Conservation (phyloP, 192 early-diverging fungal genomes). For the Coemansia sp. region DNA sequence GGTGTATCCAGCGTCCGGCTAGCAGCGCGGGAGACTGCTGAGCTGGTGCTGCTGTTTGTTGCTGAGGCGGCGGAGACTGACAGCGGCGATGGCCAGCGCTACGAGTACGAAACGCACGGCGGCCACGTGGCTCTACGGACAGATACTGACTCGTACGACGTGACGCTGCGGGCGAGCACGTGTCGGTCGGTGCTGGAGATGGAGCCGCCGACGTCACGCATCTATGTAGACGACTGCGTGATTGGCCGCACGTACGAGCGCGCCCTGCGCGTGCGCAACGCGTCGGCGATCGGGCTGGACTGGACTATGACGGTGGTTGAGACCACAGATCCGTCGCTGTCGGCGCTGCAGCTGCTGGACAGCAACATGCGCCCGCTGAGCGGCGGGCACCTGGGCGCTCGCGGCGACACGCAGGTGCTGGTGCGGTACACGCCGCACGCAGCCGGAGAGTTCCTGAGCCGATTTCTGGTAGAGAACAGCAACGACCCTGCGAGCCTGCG, state of each 20-base stretch:
- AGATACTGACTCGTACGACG: conserved; percentile 54
- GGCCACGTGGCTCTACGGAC: background rate
- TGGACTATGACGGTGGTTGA: conserved; percentile 62
- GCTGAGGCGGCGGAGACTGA: conserved; percentile 1
- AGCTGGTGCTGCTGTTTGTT: conserved; percentile 79
- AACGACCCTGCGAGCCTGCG: conserved; percentile 84
- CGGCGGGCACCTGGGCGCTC: conserved; percentile 60
- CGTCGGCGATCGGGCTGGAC: conserved; percentile 86
- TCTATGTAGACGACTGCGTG: conserved; percentile 94
- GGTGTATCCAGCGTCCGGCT: conserved; percentile 70
- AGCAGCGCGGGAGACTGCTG: conserved; percentile 60
- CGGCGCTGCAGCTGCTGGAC: conserved; percentile 22
- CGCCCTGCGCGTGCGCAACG: conserved; percentile 85
- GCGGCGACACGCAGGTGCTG: conserved; percentile 67
- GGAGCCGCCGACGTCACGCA: conserved; percentile 87
- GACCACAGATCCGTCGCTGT: conserved; percentile 25
- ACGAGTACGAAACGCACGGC: background rate
- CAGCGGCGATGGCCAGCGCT: conserved; percentile 14
- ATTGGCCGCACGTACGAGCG: conserved; percentile 85
- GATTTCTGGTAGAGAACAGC: conserved; percentile 84
- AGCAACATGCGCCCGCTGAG: conserved; percentile 12
- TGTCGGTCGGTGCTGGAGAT: conserved; percentile 90
- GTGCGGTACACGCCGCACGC: conserved; percentile 83
- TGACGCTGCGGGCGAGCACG: conserved; percentile 79
- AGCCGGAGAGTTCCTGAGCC: conserved; percentile 87